Conservation (phyloP, 495 filamentous ascomycete genomes). For the Penicillium pulvis region DNA sequence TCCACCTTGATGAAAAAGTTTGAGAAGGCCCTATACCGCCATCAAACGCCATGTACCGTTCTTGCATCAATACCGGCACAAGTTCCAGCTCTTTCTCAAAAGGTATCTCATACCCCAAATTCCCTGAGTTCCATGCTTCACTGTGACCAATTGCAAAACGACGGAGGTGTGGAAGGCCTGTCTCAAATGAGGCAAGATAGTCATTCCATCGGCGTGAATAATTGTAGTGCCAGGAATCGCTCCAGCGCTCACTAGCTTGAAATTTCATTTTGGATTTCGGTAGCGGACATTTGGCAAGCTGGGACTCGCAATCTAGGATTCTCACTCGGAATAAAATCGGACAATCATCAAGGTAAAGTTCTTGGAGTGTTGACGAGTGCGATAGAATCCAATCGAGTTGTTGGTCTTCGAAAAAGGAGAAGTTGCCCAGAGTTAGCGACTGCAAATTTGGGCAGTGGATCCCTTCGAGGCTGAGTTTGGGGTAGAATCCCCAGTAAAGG, state of each 20-base stretch:
- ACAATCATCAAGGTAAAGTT: constrained; percentile 29
- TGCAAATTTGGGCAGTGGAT: constrained; percentile 29
- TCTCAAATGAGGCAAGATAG: constrained; percentile 23
- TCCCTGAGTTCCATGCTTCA: not conserved
- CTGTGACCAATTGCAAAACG: constrained; percentile 23
- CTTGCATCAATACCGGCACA: not conserved
- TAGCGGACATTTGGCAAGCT: not conserved
- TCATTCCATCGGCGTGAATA: constrained; percentile 27
- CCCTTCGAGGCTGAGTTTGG: constrained; percentile 15
- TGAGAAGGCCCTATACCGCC: not conserved
- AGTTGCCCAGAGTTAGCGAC: constrained; percentile 25
- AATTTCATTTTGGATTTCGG: constrained; percentile 4
- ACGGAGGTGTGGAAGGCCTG: constrained; percentile 13
- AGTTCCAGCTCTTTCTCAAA: constrained; percentile 20
- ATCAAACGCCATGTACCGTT: constrained; percentile 8
- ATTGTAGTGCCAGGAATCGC: not conserved
- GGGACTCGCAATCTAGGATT: not conserved
- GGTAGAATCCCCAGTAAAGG: constrained; percentile 27
- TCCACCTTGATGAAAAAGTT: not conserved
- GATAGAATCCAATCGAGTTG: constrained; percentile 33
- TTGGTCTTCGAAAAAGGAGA: constrained; percentile 27
- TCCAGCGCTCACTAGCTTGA: not conserved
- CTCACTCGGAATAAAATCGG: constrained; percentile 12
- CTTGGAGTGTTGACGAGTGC: constrained; percentile 19
- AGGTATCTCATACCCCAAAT: constrained; percentile 9